Percentiles rank a stretch among this genome's conserved stretches.
phyloP scores from a whole-genome alignment of 768 basidiomycete species.

The Rhizopogon rudus region DNA sequence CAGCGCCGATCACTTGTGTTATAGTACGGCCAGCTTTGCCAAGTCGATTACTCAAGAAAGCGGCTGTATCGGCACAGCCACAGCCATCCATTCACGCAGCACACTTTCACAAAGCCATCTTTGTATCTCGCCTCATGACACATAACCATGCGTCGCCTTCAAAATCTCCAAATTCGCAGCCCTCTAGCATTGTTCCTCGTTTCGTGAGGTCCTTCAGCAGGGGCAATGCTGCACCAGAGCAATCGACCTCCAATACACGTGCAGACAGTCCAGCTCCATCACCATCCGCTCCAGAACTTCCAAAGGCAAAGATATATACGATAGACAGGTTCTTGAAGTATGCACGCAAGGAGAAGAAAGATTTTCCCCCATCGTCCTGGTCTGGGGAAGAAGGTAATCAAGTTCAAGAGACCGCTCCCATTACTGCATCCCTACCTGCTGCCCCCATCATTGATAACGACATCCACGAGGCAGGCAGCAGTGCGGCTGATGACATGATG shows the following conservation, averaged over 20 bases:
- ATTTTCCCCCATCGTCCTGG: slow-evolving; percentile 16
- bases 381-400: slow-evolving; percentile 2
- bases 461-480: neutral
- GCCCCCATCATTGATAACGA: slow-evolving; percentile 1
- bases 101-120: neutral
- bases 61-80: neutral
- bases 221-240: slow-evolving; percentile 11
- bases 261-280: slow-evolving; percentile 7
- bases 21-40: neutral
- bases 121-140: slow-evolving; percentile 6
- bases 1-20: no score
- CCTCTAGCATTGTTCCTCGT: slow-evolving; percentile 4
- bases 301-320: slow-evolving; percentile 12
- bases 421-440: slow-evolving; percentile 5
- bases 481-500: neutral
- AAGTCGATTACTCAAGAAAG: neutral
- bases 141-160: neutral
- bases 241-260: slow-evolving; percentile 2
- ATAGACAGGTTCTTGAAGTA: slow-evolving; percentile 14
- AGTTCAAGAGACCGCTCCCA: slow-evolving; percentile 1
- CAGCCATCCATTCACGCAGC: neutral
- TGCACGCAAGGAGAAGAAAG: slow-evolving; percentile 7
- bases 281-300: slow-evolving; percentile 2
- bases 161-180: neutral
- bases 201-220: slow-evolving; percentile 18